Percentiles rank a stretch among this genome's conserved stretches.
Evolutionary conservation across 768 basidiomycete species (phyloP).

Genomic region (Crassisporium funariophilum): DNA sequence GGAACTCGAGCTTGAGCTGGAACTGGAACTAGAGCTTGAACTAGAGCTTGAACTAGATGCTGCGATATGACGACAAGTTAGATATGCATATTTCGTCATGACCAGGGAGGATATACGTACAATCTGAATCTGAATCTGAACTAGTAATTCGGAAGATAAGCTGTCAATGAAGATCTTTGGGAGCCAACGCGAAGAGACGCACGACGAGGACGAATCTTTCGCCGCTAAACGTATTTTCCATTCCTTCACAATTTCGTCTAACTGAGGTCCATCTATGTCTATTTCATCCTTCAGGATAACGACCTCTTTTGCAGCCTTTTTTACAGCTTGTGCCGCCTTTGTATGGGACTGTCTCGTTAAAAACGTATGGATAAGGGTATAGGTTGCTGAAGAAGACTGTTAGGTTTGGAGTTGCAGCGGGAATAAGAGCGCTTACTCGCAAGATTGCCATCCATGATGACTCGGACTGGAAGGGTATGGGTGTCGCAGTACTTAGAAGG

Average conservation of each 20-base stretch:
- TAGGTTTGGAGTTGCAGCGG: slow-evolving; percentile 3
- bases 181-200: slow-evolving; percentile 12
- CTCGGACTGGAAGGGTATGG: slow-evolving; percentile 6
- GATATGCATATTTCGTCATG: slow-evolving; percentile 24
- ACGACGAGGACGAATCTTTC: slow-evolving; percentile 23
- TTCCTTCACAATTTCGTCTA: slow-evolving; percentile 66
- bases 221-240: slow-evolving; percentile 52
- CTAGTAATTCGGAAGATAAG: neutral
- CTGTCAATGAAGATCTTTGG: slow-evolving; percentile 3
- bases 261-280: slow-evolving; percentile 46
- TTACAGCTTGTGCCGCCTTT: slow-evolving; percentile 74
- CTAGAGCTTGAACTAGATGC: slow-evolving; percentile 11
- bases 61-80: slow-evolving; percentile 3
- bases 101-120: slow-evolving; percentile 27
- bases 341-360: slow-evolving; percentile 62
- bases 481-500: slow-evolving; percentile 7
- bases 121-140: slow-evolving; percentile 23
- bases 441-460: slow-evolving; percentile 51
- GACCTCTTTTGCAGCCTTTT: slow-evolving; percentile 67
- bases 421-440: slow-evolving; percentile 44
- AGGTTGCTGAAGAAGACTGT: slow-evolving; percentile 54
- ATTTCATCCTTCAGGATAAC: slow-evolving; percentile 62
- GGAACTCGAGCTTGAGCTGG: slow-evolving; percentile 13
- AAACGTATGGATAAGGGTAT: slow-evolving; percentile 76
- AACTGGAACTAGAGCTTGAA: slow-evolving; percentile 14